Conservation (phyloP, 768 basidiomycete species). For the Termitomyces sp. region DNA sequence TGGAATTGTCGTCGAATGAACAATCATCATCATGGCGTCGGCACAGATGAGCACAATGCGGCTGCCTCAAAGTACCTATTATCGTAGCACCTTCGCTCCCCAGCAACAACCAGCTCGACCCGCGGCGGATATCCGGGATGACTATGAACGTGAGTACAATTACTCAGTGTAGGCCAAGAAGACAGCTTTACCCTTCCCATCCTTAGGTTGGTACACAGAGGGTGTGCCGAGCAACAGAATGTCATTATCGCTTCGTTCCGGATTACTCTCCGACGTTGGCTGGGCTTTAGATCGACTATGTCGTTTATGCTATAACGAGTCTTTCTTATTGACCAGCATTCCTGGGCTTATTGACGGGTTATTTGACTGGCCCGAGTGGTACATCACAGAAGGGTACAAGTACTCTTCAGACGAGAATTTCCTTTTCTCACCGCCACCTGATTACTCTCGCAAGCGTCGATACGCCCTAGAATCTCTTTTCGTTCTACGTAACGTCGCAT, state of each 20-base stretch:
- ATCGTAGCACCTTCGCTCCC: slow-evolving; percentile 24
- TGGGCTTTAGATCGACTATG: slow-evolving; percentile 90
- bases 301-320: slow-evolving; percentile 74
- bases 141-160: slow-evolving; percentile 64
- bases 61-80: slow-evolving; percentile 22
- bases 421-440: slow-evolving; percentile 56
- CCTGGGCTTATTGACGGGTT: slow-evolving; percentile 82
- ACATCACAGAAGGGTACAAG: slow-evolving; percentile 58
- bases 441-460: slow-evolving; percentile 51
- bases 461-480: slow-evolving; percentile 86
- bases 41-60: slow-evolving; percentile 12
- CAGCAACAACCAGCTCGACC: slow-evolving; percentile 21
- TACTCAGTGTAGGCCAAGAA: neutral
- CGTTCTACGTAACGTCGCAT: slow-evolving; percentile 81
- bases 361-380: slow-evolving; percentile 89
- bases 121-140: slow-evolving; percentile 56
- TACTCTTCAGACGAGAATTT: slow-evolving; percentile 33
- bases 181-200: slow-evolving; percentile 11
- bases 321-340: slow-evolving; percentile 66
- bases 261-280: slow-evolving; percentile 75
- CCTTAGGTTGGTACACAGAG: slow-evolving; percentile 83
- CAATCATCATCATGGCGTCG: slow-evolving; percentile 6
- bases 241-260: slow-evolving; percentile 85
- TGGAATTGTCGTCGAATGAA: neutral
- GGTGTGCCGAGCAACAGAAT: slow-evolving; percentile 77